phyloP scores from a whole-genome alignment of 2,329 filamentous ascomycete genomes.

The Fusarium dimerum region DNA sequence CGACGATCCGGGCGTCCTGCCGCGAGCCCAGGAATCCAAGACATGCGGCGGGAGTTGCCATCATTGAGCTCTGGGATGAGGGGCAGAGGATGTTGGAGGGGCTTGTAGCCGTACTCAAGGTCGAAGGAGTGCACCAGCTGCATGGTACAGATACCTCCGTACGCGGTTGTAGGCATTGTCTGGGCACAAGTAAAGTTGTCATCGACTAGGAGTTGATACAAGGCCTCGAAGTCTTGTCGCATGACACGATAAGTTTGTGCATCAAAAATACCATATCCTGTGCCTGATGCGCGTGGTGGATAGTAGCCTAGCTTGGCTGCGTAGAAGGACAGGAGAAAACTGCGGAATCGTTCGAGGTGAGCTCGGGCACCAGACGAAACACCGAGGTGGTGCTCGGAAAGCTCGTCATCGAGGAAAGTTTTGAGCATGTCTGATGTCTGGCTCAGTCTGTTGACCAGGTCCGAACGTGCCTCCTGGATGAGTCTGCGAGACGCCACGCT shows the following conservation, averaged over 20 bases:
- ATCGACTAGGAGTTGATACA: slow-evolving; percentile 74
- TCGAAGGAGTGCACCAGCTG: slow-evolving; percentile 72
- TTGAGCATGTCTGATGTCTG: slow-evolving; percentile 59
- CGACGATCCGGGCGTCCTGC: slow-evolving; percentile 50
- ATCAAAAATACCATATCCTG: slow-evolving; percentile 47
- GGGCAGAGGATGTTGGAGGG: slow-evolving; percentile 67
- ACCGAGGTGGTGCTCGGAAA: slow-evolving; percentile 67
- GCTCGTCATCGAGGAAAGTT: slow-evolving; percentile 71
- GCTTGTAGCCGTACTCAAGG: slow-evolving; percentile 54
- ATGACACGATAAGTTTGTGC: slow-evolving; percentile 61
- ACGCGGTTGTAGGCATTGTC: slow-evolving; percentile 53
- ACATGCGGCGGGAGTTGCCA: slow-evolving; percentile 35
- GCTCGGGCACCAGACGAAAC: slow-evolving; percentile 60
- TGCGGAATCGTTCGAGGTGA: slow-evolving; percentile 73
- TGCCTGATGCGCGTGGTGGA: slow-evolving; percentile 56
- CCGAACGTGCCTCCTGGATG: slow-evolving; percentile 61
- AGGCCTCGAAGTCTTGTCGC: slow-evolving; percentile 67
- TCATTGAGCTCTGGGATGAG: slow-evolving; percentile 56
- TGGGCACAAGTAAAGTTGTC: slow-evolving; percentile 50
- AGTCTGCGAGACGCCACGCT: slow-evolving; percentile 61
- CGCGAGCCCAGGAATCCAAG: slow-evolving; percentile 44
- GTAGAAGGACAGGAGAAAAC: slow-evolving; percentile 68
- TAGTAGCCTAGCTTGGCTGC: slow-evolving; percentile 69
- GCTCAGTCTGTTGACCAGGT: slow-evolving; percentile 65
- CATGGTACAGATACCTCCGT: slow-evolving; percentile 69